A percentile compares a stretch with the other conserved stretches of the same genome.
These are phyloP conservation scores for Penicillium fimorum DNA, from an alignment of 495 filamentous ascomycete species.

Conservation along the genomic window DNA sequence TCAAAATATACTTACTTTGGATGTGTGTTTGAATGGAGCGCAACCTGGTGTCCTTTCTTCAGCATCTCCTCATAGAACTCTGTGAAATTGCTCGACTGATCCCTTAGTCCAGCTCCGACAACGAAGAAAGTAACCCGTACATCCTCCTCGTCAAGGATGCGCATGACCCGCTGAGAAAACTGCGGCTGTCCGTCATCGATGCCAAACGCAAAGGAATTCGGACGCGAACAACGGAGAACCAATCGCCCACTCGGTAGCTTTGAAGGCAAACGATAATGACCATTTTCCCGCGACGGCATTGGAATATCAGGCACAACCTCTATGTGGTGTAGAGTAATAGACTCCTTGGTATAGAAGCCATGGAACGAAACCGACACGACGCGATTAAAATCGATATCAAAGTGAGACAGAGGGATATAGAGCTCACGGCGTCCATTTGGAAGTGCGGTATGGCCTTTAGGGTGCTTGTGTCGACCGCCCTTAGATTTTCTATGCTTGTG, in stretches of 20 bases:
- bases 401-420: constrained; percentile 74
- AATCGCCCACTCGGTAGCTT: constrained; percentile 64
- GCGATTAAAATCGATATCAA: constrained; percentile 59
- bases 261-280: constrained; percentile 49
- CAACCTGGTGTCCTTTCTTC: constrained; percentile 67
- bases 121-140: constrained; percentile 79
- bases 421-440: constrained; percentile 46
- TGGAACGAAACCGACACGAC: constrained; percentile 65
- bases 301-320: constrained; percentile 58
- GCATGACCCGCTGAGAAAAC: constrained; percentile 61
- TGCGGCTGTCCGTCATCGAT: constrained; percentile 74
- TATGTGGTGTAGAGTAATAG: constrained; percentile 56
- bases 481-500: not conserved
- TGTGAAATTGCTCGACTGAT: constrained; percentile 59
- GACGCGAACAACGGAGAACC: constrained; percentile 64
- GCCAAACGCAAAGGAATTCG: constrained; percentile 75
- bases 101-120: constrained; percentile 63
- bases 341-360: constrained; percentile 60
- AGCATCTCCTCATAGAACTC: constrained; percentile 65
- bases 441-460: not conserved
- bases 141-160: constrained; percentile 58
- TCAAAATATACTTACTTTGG: constrained; percentile 46
- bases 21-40: constrained; percentile 72
- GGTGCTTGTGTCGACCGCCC: not conserved
- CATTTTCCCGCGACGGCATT: constrained; percentile 32